phyloP scores from a whole-genome alignment of 768 basidiomycete species.

The Rhizopogon roseolus region DNA sequence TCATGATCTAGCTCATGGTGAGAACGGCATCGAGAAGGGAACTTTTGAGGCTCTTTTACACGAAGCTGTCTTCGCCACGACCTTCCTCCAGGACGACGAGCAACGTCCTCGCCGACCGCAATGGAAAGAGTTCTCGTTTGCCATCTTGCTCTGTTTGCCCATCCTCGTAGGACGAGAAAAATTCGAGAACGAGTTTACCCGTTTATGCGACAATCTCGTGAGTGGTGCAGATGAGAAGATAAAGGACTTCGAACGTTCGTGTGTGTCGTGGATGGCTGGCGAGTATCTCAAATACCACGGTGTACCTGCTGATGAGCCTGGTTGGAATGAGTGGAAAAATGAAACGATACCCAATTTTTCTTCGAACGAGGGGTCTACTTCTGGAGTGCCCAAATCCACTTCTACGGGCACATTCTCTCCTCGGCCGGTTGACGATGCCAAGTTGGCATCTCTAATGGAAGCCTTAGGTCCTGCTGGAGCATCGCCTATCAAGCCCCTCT shows the following conservation, averaged over 20 bases:
- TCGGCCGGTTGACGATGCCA: conserved; percentile 39
- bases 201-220: conserved; percentile 63
- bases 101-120: conserved; percentile 8
- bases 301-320: conserved; percentile 40
- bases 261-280: conserved; percentile 60
- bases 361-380: conserved; percentile 16
- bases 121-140: conserved; percentile 64
- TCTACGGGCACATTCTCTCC: conserved; percentile 43
- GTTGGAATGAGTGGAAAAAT: conserved; percentile 56
- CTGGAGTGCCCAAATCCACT: conserved; percentile 36
- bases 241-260: conserved; percentile 32
- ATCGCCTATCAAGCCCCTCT: conserved; percentile 21
- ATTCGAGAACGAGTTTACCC: conserved; percentile 68
- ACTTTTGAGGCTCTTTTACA: conserved; percentile 77
- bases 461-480: conserved; percentile 31
- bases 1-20: conserved; percentile 52
- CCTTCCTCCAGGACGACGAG: conserved; percentile 35
- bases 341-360: conserved; percentile 43
- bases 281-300: conserved; percentile 63
- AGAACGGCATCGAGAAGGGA: conserved; percentile 51
- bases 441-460: conserved; percentile 40
- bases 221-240: conserved; percentile 43
- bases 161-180: conserved; percentile 44
- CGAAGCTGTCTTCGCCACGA: conserved; percentile 76
- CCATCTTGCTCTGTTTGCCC: conserved; percentile 60